Base-by-base conservation (phyloP, 805 yeast species). In the Suhomyces canberraensis region DNA sequence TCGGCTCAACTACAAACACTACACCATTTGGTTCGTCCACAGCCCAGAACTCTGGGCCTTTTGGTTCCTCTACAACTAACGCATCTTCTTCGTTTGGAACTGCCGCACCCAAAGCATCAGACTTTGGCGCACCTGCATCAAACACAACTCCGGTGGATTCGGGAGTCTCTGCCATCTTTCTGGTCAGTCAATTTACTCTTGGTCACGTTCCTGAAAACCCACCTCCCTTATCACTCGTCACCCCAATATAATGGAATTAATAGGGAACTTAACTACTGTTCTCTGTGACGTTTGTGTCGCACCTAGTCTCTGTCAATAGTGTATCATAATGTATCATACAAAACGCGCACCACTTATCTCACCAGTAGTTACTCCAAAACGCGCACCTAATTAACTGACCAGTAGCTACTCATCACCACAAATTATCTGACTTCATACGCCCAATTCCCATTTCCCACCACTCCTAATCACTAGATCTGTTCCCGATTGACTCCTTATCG, bases 171-270 rank as follows among this genome's bases (percentile, higher is more conserved):
- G 20, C 11, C 60, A 71, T 72, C 16, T 87, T 84, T 53, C 52
- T 67, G 42, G 65, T 75, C 1, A 46, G 51, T 0, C 36, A 41
- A 4, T 84, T 84, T 45, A 51, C 57, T n/a, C 48, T 84, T 21
- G 91, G 90, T 0, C 58, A 60, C 17, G 76, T 84, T 2, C 95
- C 95, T 0, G 91, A 83, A 40, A 48, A 77, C 4, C 79, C 88
- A 3, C 93, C 95, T 4, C 89, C 93, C 1, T 27, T 69, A 8
- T 69, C 66, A 36, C 52, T 73, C 5, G 13, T 24, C 11, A 9
- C 26, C 26, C 26, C 26, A 5, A n/a, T 24, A 5, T 24, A 24
- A 24, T 7, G n/a, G n/a, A n/a, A n/a, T n/a, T n/a, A n/a, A n/a
- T n/a, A n/a, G n/a, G n/a, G n/a, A n/a, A n/a, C n/a, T n/a, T n/a